These are phyloP conservation scores for Pichia sp. DNA, from an alignment of 1,139 yeast genomes.

Conservation along the genomic window DNA sequence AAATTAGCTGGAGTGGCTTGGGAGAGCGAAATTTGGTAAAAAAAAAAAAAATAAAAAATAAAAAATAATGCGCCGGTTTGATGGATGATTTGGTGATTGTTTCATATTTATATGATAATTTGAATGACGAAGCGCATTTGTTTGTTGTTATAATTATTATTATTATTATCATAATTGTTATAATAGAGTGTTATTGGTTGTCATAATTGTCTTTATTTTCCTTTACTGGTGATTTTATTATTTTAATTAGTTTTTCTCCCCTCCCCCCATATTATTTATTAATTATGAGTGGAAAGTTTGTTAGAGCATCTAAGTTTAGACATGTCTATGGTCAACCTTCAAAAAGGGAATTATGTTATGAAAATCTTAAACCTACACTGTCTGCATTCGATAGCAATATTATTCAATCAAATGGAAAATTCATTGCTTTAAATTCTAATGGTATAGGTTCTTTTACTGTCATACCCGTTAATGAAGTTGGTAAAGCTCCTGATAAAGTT, in stretches of 20 bases:
- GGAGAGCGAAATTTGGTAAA: slow-evolving; percentile 7
- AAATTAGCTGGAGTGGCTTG: background rate
- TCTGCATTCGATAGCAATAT: slow-evolving; percentile 97
- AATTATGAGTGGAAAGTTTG: slow-evolving; percentile 70
- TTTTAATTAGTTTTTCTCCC: too few species aligned
- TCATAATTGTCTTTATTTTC: background rate
- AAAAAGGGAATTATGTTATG: slow-evolving; percentile 83
- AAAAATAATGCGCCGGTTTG: too few species aligned
- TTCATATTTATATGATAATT: too few species aligned
- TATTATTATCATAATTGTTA: too few species aligned
- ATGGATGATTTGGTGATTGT: too few species aligned
- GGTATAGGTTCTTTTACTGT: slow-evolving; percentile 98
- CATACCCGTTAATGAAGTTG: slow-evolving; percentile 76
- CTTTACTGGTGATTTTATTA: too few species aligned
- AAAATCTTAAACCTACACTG: slow-evolving; percentile 75
- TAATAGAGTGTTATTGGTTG: too few species aligned
- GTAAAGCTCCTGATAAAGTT: slow-evolving; percentile 92
- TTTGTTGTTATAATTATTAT: too few species aligned
- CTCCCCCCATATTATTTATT: background rate
- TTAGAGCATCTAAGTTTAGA: slow-evolving; percentile 92
- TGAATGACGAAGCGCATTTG: too few species aligned
- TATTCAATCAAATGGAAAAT: slow-evolving; percentile 78
- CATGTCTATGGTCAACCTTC: slow-evolving; percentile 92
- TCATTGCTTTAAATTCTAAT: slow-evolving; percentile 75
- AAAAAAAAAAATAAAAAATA: slow-evolving; percentile 12